Evolutionary conservation across 2,329 filamentous ascomycete species (phyloP), one percentile per base, ranked within the genome.

Genomic region (Cladosporium austrohemisphaericum): DNA sequence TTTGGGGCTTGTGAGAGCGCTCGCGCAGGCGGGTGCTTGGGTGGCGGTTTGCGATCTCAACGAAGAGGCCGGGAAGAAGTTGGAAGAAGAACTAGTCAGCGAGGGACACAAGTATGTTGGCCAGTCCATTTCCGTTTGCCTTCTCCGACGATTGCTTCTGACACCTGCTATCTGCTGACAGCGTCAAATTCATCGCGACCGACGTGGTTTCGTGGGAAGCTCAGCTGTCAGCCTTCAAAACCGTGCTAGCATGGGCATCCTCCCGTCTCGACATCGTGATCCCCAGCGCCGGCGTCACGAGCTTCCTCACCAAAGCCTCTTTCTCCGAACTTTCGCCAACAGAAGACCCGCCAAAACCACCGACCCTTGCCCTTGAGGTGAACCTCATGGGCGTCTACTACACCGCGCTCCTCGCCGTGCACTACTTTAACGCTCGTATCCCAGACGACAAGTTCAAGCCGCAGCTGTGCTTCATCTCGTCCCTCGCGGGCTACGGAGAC

Each of bases 361-460:
- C 44, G 13, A 47, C 33, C 14, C 44, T 38, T 2, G 38, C 41
- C 11, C 20, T 67, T 16, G 58, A 66, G 31, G 56, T 63, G 4
- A 64, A 63, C 37, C 43, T 65, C 5, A 57, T 48, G 3, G 65
- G 59, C 4, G 49, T 58, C 5, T 64, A 57, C 49, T 61, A 62
- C 49, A 58, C 57, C 8, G 51, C 58, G 10, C 55, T 61, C 29
- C 59, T 67, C 9, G 62, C 65, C 1, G 47, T 65, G 1, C 67
- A 70, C 54, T 67, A 71, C 53, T 70, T 70, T 52, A 28, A 32
- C 13, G 26, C 44, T 20, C 18, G 23, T 4, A 7, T n/a, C 4
- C 19, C 25, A n/a, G 25, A 19, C 6, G 36, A 20, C 1, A 18
- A 26, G 1, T 51, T 45, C 33, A 29, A 32, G n/a, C 60, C 58